Evolutionary conservation across 495 filamentous ascomycete species (phyloP).

Genomic region (Parachaetomium inaequale): DNA sequence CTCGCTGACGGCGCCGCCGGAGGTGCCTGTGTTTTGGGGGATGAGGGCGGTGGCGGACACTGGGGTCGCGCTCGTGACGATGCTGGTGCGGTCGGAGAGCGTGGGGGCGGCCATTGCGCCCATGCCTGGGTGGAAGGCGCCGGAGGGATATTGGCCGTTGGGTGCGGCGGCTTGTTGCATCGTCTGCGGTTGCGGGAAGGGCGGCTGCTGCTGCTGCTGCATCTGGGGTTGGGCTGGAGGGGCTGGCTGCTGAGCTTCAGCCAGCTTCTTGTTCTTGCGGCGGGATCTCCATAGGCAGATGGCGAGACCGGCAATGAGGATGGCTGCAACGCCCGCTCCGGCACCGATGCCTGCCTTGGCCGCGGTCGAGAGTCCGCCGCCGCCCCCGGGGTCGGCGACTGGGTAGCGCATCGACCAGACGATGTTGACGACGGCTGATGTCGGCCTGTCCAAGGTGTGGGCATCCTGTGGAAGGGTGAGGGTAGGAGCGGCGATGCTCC

Average conservation of each 20-base stretch:
- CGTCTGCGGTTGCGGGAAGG: background rate
- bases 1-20: constrained; percentile 19
- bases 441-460: constrained; percentile 22
- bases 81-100: background rate
- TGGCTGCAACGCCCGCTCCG: constrained; percentile 23
- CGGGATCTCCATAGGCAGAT: constrained; percentile 21
- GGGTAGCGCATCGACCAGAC: constrained; percentile 30
- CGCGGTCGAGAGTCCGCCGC: constrained; percentile 24
- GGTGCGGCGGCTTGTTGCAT: constrained; percentile 7
- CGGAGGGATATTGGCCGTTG: constrained; percentile 9
- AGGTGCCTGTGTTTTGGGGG: constrained; percentile 21
- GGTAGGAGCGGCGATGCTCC: constrained; percentile 10
- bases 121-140: background rate
- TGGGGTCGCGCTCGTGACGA: background rate
- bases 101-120: background rate
- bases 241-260: background rate
- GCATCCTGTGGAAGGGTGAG: constrained; percentile 19
- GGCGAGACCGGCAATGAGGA: constrained; percentile 20
- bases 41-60: background rate
- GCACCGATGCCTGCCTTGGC: constrained; percentile 32
- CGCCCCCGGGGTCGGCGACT: constrained; percentile 11
- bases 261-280: constrained; percentile 26
- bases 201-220: background rate
- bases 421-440: constrained; percentile 32
- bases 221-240: background rate